Conservation (phyloP, 2,329 filamentous ascomycete species). For the Colletotrichum sp. region DNA sequence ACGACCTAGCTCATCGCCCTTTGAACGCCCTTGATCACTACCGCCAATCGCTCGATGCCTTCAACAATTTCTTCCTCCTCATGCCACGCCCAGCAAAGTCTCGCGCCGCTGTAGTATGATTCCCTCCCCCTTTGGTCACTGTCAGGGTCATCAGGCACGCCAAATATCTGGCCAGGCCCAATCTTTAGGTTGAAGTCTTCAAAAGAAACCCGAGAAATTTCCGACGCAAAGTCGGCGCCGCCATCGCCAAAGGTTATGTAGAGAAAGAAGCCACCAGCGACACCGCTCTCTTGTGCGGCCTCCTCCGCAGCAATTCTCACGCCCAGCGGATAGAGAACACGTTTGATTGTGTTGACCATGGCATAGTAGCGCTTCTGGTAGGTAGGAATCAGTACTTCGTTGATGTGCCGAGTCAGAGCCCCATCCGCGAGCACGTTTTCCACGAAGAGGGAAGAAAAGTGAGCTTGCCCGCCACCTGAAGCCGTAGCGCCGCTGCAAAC, state of each 20-base stretch:
- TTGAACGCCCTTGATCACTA: neutral
- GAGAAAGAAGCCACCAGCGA: slow-evolving; percentile 67
- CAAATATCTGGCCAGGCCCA: slow-evolving; percentile 61
- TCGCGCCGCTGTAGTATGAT: slow-evolving; percentile 41
- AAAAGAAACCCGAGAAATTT: slow-evolving; percentile 52
- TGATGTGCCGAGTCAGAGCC: slow-evolving; percentile 48
- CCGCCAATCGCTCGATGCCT: slow-evolving; percentile 67
- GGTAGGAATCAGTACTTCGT: slow-evolving; percentile 42
- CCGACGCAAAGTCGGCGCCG: slow-evolving; percentile 37
- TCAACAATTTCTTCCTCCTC: slow-evolving; percentile 69
- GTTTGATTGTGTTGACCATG: neutral
- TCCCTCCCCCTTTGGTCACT: slow-evolving; percentile 30
- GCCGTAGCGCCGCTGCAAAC: slow-evolving; percentile 61
- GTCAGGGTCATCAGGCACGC: slow-evolving; percentile 39
- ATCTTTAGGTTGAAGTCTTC: slow-evolving; percentile 61
- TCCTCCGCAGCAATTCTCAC: slow-evolving; percentile 42
- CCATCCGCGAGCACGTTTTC: slow-evolving; percentile 48
- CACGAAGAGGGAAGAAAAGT: neutral
- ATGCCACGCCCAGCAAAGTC: slow-evolving; percentile 77
- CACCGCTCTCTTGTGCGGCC: neutral
- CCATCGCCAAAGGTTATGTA: slow-evolving; percentile 61
- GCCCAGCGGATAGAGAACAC: neutral
- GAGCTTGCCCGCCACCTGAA: neutral
- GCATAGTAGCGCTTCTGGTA: neutral
- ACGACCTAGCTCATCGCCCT: neutral